A percentile compares a stretch with the other conserved stretches of the same genome.
phyloP scores from a whole-genome alignment of 192 early-diverging fungal species.

The Coemansia guatemalensis region DNA sequence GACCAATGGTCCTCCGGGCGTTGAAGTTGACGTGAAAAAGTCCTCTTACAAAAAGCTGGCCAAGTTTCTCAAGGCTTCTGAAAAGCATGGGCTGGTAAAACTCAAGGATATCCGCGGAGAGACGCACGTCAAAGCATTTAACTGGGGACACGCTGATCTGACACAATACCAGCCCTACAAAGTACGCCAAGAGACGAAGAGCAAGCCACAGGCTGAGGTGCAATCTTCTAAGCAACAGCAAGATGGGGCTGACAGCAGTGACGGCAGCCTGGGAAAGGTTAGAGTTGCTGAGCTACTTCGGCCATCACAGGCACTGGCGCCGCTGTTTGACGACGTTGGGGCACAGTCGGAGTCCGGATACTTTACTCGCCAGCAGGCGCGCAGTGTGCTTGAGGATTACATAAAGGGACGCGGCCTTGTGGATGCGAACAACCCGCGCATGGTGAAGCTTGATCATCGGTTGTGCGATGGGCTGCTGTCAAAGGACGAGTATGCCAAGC shows the following conservation, averaged over 20 bases:
- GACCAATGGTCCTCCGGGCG: slow-evolving; percentile 60
- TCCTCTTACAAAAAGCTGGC: slow-evolving; percentile 83
- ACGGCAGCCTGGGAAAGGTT: neutral
- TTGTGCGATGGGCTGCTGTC: slow-evolving; percentile 65
- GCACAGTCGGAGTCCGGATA: slow-evolving; percentile 54
- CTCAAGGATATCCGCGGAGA: slow-evolving; percentile 70
- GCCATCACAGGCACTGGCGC: slow-evolving; percentile 49
- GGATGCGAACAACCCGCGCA: slow-evolving; percentile 57
- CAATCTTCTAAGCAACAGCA: neutral
- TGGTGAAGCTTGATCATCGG: slow-evolving; percentile 64
- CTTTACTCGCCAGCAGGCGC: slow-evolving; percentile 62
- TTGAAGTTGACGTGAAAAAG: slow-evolving; percentile 76
- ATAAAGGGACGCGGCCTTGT: slow-evolving; percentile 61
- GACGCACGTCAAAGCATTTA: slow-evolving; percentile 37
- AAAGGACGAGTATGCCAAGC: slow-evolving; percentile 66
- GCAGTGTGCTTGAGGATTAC: slow-evolving; percentile 61
- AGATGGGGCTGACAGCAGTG: neutral
- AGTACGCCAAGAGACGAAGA: neutral
- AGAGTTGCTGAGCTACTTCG: slow-evolving; percentile 57
- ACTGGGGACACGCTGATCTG: slow-evolving; percentile 37
- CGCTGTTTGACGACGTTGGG: slow-evolving; percentile 57
- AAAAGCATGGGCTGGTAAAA: slow-evolving; percentile 81
- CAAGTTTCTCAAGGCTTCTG: slow-evolving; percentile 87
- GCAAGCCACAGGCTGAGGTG: neutral
- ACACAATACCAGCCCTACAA: slow-evolving; percentile 30